A percentile compares a stretch with the other conserved stretches of the same genome.
These are phyloP conservation scores for Phaeosphaeriaceae sp. DNA, from an alignment of 2,329 filamentous ascomycete genomes.

Conservation along the genomic window DNA sequence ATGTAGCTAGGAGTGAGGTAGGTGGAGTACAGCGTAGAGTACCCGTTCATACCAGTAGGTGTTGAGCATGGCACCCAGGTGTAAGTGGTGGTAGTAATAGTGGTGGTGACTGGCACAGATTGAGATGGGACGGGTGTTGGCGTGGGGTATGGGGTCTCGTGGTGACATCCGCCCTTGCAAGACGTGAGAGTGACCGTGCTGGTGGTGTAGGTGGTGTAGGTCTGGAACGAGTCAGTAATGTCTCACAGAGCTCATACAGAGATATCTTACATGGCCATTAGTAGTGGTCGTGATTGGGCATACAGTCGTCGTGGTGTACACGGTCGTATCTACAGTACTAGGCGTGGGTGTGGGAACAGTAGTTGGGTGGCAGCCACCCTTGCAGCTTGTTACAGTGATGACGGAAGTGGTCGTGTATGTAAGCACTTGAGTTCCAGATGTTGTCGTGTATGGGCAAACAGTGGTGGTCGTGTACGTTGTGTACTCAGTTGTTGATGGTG, in stretches of 20 bases:
- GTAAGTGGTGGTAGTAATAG: slow-evolving; percentile 43
- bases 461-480: slow-evolving; percentile 37
- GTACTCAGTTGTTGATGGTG: slow-evolving; percentile 23
- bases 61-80: slow-evolving; percentile 49
- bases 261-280: too few species aligned
- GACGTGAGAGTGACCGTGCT: slow-evolving; percentile 43
- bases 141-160: slow-evolving; percentile 18
- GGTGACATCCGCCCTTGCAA: slow-evolving; percentile 47
- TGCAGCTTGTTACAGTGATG: too few species aligned
- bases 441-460: slow-evolving; percentile 28
- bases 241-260: too few species aligned
- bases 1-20: slow-evolving; percentile 48
- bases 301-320: too few species aligned
- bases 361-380: too few species aligned
- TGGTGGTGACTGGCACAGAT: slow-evolving; percentile 37
- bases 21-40: slow-evolving; percentile 46
- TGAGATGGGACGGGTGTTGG: slow-evolving; percentile 15
- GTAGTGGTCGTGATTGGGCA: too few species aligned
- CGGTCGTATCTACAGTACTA: too few species aligned
- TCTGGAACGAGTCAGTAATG: too few species aligned
- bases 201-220: too few species aligned
- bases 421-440: slow-evolving; percentile 19
- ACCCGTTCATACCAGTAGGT: slow-evolving; percentile 40
- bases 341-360: too few species aligned
- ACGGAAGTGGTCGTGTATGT: slow-evolving; percentile 44